These are phyloP conservation scores for Wakefieldia striispora DNA, from an alignment of 768 basidiomycete genomes.

Conservation along the genomic window DNA sequence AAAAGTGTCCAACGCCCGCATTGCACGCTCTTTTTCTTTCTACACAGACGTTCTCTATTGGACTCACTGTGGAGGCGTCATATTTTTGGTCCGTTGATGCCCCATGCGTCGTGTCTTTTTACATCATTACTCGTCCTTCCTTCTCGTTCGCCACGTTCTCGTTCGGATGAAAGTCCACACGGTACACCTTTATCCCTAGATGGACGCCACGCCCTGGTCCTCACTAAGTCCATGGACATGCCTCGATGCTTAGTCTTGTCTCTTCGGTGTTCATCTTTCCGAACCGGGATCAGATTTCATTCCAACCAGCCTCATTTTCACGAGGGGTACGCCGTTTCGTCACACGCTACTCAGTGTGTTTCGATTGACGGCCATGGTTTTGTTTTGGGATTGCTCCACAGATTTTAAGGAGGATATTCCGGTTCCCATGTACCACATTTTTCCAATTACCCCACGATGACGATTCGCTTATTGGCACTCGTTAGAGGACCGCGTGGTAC, in stretches of 20 bases:
- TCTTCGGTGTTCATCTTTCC: slow-evolving; percentile 15
- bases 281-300: slow-evolving; percentile 13
- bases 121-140: slow-evolving; percentile 20
- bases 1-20: slow-evolving; percentile 12
- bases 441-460: slow-evolving; percentile 24
- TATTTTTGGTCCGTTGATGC: slow-evolving; percentile 15
- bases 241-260: slow-evolving; percentile 6
- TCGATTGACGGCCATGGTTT: slow-evolving; percentile 6
- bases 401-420: slow-evolving; percentile 6
- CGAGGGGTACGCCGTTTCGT: slow-evolving; percentile 8
- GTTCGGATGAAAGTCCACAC: slow-evolving; percentile 6
- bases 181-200: slow-evolving; percentile 7
- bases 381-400: slow-evolving; percentile 18
- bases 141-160: slow-evolving; percentile 11
- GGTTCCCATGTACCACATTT: slow-evolving; percentile 4
- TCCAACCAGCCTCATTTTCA: slow-evolving; percentile 21
- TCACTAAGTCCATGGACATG: slow-evolving; percentile 22
- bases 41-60: slow-evolving; percentile 9
- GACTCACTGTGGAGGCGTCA: slow-evolving; percentile 10
- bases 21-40: slow-evolving; percentile 21
- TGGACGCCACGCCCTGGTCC: slow-evolving; percentile 13
- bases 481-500: slow-evolving; percentile 2
- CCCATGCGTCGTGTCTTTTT: slow-evolving; percentile 23
- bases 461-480: slow-evolving; percentile 5
- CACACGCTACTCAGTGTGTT: slow-evolving; percentile 13